These are phyloP conservation scores for Achaetomiella virescens DNA, from an alignment of 495 filamentous ascomycete species.

Conservation along the genomic window DNA sequence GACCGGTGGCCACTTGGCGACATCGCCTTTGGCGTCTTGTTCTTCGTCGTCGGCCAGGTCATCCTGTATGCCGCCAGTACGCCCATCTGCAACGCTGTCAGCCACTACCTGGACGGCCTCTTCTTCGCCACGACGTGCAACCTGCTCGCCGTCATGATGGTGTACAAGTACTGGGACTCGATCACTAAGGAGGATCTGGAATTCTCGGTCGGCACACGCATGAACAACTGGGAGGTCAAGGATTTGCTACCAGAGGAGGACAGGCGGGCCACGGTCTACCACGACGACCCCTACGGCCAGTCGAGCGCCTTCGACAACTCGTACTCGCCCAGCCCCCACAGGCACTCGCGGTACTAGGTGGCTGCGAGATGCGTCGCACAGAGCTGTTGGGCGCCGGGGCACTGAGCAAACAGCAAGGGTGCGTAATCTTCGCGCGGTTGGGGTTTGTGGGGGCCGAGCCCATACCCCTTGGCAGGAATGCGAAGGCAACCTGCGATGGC, in stretches of 20 bases:
- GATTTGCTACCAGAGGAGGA: slow-evolving; percentile 88
- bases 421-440: not conserved
- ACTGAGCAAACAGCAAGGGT: not conserved
- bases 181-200: slow-evolving; percentile 98
- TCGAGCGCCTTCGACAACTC: slow-evolving; percentile 39
- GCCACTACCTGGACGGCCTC: slow-evolving; percentile 91
- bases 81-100: slow-evolving; percentile 73
- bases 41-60: slow-evolving; percentile 90
- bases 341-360: slow-evolving; percentile 25
- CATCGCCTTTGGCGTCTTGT: slow-evolving; percentile 85
- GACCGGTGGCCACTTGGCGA: slow-evolving; percentile 94
- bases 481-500: slow-evolving; percentile 1
- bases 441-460: not conserved
- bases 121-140: slow-evolving; percentile 96
- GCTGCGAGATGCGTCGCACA: not conserved
- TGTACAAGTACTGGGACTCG: slow-evolving; percentile 99
- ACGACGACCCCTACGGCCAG: slow-evolving; percentile 51
- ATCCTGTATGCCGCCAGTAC: slow-evolving; percentile 85
- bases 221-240: slow-evolving; percentile 98
- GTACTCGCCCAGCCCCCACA: slow-evolving; percentile 36
- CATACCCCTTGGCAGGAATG: not conserved
- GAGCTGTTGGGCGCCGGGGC: not conserved
- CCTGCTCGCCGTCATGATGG: slow-evolving; percentile 96
- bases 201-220: slow-evolving; percentile 90
- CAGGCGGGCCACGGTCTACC: slow-evolving; percentile 67